phyloP scores from a whole-genome alignment of 1,284 basidiomycete species.

The Tausonia pullulans region DNA sequence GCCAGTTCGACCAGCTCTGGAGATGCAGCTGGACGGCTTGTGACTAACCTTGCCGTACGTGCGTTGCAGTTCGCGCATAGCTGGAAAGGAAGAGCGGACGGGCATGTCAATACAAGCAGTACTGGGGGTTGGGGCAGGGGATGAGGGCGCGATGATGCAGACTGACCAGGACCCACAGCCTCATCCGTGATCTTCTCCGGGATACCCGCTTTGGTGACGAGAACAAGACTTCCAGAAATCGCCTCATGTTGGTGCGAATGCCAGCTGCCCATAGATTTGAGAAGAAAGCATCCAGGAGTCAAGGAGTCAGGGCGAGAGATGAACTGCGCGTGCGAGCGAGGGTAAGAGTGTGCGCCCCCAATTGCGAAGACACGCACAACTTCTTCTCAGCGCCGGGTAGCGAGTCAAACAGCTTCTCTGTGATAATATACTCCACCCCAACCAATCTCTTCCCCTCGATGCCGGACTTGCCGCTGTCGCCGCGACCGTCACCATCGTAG shows the following conservation, averaged over 20 bases:
- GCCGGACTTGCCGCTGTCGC: too few species aligned
- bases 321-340: neutral
- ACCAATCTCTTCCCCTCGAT: too few species aligned
- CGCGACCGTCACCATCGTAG: too few species aligned
- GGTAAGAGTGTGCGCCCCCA: constrained; percentile 3
- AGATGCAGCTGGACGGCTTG: constrained; percentile 33
- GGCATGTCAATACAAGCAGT: neutral
- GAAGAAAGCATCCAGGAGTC: neutral
- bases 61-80: constrained; percentile 42
- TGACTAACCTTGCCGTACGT: constrained; percentile 47
- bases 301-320: neutral
- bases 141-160: constrained; percentile 32
- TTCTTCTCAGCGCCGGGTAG: constrained; percentile 32
- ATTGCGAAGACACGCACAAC: constrained; percentile 10
- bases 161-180: neutral
- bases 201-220: constrained; percentile 37
- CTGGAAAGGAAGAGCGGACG: constrained; percentile 20
- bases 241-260: constrained; percentile 33
- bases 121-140: constrained; percentile 25
- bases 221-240: constrained; percentile 39
- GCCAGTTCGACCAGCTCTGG: constrained; percentile 15
- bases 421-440: neutral
- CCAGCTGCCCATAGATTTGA: constrained; percentile 22
- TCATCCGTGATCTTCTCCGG: constrained; percentile 29
- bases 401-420: constrained; percentile 26